These are phyloP conservation scores for Arctostaphylos glauca DNA, from an alignment of 148 eudicot genomes.

Conservation along the genomic window DNA sequence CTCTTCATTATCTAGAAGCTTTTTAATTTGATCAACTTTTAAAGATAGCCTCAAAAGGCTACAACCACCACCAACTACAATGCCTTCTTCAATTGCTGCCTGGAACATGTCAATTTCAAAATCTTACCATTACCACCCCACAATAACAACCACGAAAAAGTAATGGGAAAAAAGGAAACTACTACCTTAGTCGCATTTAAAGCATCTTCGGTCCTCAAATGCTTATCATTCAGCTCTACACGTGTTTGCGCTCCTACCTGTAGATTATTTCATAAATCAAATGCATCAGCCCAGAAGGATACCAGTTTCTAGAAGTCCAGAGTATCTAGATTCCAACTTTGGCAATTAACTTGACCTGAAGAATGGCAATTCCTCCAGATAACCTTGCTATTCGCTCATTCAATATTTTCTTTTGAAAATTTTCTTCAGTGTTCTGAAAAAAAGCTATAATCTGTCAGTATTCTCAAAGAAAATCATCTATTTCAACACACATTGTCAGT, in stretches of 20 bases:
- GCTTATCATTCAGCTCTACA: conserved; percentile 74
- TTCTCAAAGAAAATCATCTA: background rate
- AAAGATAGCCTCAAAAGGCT: conserved; percentile 72
- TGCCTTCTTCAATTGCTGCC: conserved; percentile 97
- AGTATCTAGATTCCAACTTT: background rate
- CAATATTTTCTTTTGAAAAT: conserved; percentile 68
- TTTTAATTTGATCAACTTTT: conserved; percentile 61
- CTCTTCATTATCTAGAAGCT: conserved; percentile 78
- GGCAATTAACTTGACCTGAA: conserved; percentile 44
- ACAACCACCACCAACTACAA: conserved; percentile 98
- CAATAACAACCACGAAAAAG: background rate
- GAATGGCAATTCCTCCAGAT: conserved; percentile 82
- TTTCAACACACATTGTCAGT: background rate
- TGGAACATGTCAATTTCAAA: conserved; percentile 55
- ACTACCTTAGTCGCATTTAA: conserved; percentile 76
- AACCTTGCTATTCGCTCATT: conserved; percentile 75
- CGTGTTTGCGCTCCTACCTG: conserved; percentile 93
- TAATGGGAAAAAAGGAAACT: background rate
- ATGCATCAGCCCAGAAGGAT: background rate
- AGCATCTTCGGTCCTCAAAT: conserved; percentile 76
- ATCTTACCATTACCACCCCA: conserved; percentile 9
- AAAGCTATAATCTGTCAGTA: conserved; percentile 3
- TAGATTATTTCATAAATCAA: background rate
- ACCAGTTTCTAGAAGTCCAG: conserved; percentile 9
- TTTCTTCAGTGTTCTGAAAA: conserved; percentile 67